A percentile compares a stretch with the other conserved stretches of the same genome.
Evolutionary conservation across 805 yeast species (phyloP).

Genomic region (Maudiozyma saulgeensis): DNA sequence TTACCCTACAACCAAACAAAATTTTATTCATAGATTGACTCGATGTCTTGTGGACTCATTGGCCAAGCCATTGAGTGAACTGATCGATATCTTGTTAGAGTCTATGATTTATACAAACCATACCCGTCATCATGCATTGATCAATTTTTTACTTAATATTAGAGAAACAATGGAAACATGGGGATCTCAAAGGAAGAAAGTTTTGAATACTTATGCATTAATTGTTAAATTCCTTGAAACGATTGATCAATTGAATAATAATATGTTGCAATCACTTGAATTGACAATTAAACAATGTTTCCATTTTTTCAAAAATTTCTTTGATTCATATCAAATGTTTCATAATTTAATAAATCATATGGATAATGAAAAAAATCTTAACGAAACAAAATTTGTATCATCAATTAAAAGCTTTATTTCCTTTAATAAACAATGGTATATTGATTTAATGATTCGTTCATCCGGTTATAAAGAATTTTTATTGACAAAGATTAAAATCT

Average conservation of each 20-base stretch:
- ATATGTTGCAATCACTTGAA: neutral
- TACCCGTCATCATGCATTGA: neutral
- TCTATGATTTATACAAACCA: conserved; percentile 1
- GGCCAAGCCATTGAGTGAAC: conserved; percentile 18
- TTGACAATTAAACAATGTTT: conserved; percentile 8
- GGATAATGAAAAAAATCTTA: neutral
- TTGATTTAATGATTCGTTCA: conserved; percentile 3
- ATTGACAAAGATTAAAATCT: conserved; percentile 1
- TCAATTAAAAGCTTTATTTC: conserved; percentile 11
- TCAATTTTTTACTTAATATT: neutral
- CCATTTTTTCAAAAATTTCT: conserved; percentile 15
- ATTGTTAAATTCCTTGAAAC: conserved; percentile 8
- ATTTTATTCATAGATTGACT: no score
- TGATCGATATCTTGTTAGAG: conserved; percentile 15
- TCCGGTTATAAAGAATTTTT: conserved; percentile 9
- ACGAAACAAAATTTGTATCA: neutral
- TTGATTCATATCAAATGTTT: conserved; percentile 13
- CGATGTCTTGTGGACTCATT: conserved; percentile 6
- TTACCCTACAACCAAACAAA: no score
- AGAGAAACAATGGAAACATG: neutral
- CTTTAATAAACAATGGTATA: conserved; percentile 9
- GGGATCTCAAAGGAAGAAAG: neutral
- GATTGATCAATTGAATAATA: neutral
- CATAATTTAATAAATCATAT: conserved; percentile 1
- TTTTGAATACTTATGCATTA: neutral